Percentiles rank a stretch among this genome's conserved stretches.
phyloP scores from a whole-genome alignment of 805 yeast genomes.

The Pichia rugopelliculosa region DNA sequence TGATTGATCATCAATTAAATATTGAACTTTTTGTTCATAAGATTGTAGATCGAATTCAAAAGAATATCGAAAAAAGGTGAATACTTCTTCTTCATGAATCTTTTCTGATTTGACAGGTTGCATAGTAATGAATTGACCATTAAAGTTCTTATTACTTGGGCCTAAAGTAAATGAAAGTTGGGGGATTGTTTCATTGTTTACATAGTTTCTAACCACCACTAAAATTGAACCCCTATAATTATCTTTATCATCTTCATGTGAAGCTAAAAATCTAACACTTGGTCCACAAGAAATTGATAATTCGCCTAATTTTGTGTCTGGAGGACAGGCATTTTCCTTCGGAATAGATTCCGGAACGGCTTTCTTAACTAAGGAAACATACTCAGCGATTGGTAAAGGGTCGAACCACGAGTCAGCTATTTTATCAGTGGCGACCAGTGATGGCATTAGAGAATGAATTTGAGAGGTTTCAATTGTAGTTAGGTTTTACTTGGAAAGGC shows the following conservation, averaged over 20 bases:
- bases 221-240: constrained; percentile 65
- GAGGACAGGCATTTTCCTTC: constrained; percentile 14
- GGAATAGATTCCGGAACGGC: constrained; percentile 17
- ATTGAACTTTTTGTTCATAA: constrained; percentile 56
- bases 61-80: constrained; percentile 59
- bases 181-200: constrained; percentile 12
- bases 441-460: background rate
- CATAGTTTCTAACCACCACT: constrained; percentile 47
- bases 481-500: no score
- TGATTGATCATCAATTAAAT: constrained; percentile 45
- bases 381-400: constrained; percentile 23
- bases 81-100: constrained; percentile 38
- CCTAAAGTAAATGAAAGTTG: constrained; percentile 29
- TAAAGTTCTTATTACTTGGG: constrained; percentile 19
- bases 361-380: constrained; percentile 16
- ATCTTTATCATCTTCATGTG: constrained; percentile 40
- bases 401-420: constrained; percentile 22
- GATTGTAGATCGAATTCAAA: constrained; percentile 42
- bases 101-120: constrained; percentile 26
- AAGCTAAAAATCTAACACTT: constrained; percentile 56
- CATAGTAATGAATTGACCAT: constrained; percentile 26
- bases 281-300: constrained; percentile 71
- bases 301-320: constrained; percentile 21
- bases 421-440: background rate
- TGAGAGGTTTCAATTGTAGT: no score